A percentile compares a stretch with the other conserved stretches of the same genome.
These are phyloP conservation scores for Dispira simplex DNA, from an alignment of 192 early-diverging fungal species.

Conservation along the genomic window DNA sequence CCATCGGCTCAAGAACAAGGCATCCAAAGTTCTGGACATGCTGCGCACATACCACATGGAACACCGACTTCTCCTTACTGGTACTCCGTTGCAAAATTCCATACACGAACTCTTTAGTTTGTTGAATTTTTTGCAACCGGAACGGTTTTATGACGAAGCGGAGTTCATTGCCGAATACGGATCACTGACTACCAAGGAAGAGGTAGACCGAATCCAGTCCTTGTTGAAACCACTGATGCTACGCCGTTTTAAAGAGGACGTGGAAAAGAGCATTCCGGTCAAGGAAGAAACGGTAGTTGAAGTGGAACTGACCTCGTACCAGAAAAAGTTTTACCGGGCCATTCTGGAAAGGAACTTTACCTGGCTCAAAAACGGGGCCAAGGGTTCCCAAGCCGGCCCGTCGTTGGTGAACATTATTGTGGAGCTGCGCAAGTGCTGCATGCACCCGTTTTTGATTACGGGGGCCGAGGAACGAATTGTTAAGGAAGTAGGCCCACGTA, in stretches of 20 bases:
- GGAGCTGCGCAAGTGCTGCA: slow-evolving; percentile 80
- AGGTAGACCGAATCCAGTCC: slow-evolving; percentile 62
- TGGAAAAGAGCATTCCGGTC: slow-evolving; percentile 73
- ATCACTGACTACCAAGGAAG: slow-evolving; percentile 42
- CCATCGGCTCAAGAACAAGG: slow-evolving; percentile 73
- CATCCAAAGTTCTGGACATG: slow-evolving; percentile 62
- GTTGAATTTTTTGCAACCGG: slow-evolving; percentile 68
- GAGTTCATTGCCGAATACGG: slow-evolving; percentile 57
- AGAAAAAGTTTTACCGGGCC: slow-evolving; percentile 75
- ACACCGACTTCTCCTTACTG: too few species aligned
- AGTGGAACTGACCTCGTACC: slow-evolving; percentile 68
- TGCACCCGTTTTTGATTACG: slow-evolving; percentile 64
- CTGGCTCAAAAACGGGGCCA: slow-evolving; percentile 63
- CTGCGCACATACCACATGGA: slow-evolving; percentile 61
- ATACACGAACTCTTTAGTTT: slow-evolving; percentile 70
- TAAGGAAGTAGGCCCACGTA: slow-evolving; percentile 38
- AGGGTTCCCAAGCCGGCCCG: slow-evolving; percentile 41
- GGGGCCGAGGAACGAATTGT: slow-evolving; percentile 69
- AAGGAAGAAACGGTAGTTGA: slow-evolving; percentile 87
- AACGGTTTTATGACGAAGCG: slow-evolving; percentile 48
- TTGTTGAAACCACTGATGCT: slow-evolving; percentile 75
- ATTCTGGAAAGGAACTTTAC: slow-evolving; percentile 70
- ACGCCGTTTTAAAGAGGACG: slow-evolving; percentile 77
- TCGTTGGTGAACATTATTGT: slow-evolving; percentile 79
- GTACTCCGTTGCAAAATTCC: too few species aligned